A percentile compares a stretch with the other conserved stretches of the same genome.
Conservation (phyloP, 2,329 filamentous ascomycete genomes). For the Sclerotinia minor region DNA sequence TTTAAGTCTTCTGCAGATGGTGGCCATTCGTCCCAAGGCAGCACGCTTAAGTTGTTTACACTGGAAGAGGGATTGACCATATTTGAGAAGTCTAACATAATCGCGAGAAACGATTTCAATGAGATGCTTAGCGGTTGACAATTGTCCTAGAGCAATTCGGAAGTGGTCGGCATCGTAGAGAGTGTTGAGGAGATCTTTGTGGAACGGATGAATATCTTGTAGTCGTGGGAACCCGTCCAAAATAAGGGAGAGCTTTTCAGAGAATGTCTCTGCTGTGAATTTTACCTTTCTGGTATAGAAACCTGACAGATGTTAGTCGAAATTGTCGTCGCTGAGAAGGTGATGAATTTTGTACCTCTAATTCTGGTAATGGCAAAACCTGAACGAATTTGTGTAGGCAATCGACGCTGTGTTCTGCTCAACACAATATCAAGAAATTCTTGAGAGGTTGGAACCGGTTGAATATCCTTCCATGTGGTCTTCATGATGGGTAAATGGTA, state of each 20-base stretch:
- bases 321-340: neutral
- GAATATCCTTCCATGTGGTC: slow-evolving; percentile 73
- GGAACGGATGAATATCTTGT: slow-evolving; percentile 94
- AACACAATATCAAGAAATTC: slow-evolving; percentile 98
- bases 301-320: slow-evolving; percentile 48
- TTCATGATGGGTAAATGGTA: slow-evolving; percentile 50
- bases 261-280: slow-evolving; percentile 95
- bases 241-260: slow-evolving; percentile 87
- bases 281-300: slow-evolving; percentile 99
- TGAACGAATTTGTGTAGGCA: slow-evolving; percentile 92
- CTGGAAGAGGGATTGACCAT: slow-evolving; percentile 95
- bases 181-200: slow-evolving; percentile 83
- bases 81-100: slow-evolving; percentile 94
- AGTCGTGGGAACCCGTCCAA: slow-evolving; percentile 91
- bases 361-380: slow-evolving; percentile 97
- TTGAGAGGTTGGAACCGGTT: slow-evolving; percentile 84
- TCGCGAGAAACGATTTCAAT: slow-evolving; percentile 96
- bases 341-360: slow-evolving; percentile 50
- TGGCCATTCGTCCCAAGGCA: slow-evolving; percentile 96
- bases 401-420: slow-evolving; percentile 84
- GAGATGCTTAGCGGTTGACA: slow-evolving; percentile 92
- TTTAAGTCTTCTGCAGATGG: slow-evolving; percentile 90
- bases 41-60: slow-evolving; percentile 99
- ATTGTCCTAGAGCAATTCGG: slow-evolving; percentile 90
- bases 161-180: slow-evolving; percentile 99